Base-by-base conservation (phyloP, 805 yeast genomes). In the Candida quercuum region DNA sequence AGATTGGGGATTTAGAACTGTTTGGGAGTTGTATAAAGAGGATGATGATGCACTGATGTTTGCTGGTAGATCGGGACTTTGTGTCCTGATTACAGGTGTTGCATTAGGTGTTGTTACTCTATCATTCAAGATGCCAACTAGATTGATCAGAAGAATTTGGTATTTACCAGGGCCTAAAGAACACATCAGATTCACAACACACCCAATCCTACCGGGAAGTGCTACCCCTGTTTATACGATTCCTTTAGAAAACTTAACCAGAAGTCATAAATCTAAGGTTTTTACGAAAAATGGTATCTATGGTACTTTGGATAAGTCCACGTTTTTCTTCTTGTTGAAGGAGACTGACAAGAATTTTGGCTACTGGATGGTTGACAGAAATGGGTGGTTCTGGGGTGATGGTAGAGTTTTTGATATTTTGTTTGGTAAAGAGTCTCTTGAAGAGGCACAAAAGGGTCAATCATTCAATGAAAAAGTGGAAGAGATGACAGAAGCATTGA, bases 351-450 rank as follows among this genome's bases (percentile, higher is more conserved):
- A 54, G 28, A 61, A 65, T 40, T 66, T 74, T 28, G 57, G 56
- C 0, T 86, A 85, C 18, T 86, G 89, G 86, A 43, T 52, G 14
- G 82, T 85, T 15, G 95, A 86, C 55, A 69, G 95, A 47, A 80
- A 78, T 49, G 95, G 95, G 11, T 86, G 87, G 68, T 86, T 84
- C 63, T 86, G 95, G 95, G 89, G 93, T 24, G 95, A 86, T 58
- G 95, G 95, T 13, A 69, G 95, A 41, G 82, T 86, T 2, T 82
- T 81, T 60, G 95, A 86, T 57, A 72, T 76, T 36, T 51, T 86
- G n/a, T 82, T 86, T 49, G 93, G 94, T 17, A 81, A 83, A 52
- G 93, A 85, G 54, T 61, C 84, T 1, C 56, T 85, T n/a, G 81
- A 78, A 14, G 81, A 74, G 41, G 89, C 93, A 3, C 91, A 85